Conservation (phyloP, 768 basidiomycete species). For the Tulasnella sp. region DNA sequence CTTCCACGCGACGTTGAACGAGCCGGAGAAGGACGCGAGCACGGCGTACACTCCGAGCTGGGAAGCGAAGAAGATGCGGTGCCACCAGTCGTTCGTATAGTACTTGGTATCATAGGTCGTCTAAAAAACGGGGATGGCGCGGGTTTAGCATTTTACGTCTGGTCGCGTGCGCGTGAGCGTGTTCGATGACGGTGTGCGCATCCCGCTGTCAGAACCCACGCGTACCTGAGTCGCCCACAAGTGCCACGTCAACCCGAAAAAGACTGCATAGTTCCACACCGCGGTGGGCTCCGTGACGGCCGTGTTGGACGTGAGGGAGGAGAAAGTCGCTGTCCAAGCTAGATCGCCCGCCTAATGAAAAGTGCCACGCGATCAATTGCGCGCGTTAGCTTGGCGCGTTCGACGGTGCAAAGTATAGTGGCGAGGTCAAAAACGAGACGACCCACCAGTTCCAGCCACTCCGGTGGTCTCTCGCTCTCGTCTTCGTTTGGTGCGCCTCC, state of each 20-base stretch:
- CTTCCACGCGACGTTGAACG: constrained; percentile 13
- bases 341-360: constrained; percentile 11
- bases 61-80: constrained; percentile 6
- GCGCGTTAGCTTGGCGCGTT: not conserved
- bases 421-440: not conserved
- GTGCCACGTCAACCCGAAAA: constrained; percentile 23
- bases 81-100: constrained; percentile 26
- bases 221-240: constrained; percentile 21
- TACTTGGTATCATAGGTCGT: constrained; percentile 16
- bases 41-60: not conserved
- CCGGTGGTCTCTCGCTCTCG: constrained; percentile 18
- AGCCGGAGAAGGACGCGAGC: constrained; percentile 2
- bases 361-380: not conserved
- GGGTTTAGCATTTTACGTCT: not conserved
- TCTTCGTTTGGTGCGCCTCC: not conserved
- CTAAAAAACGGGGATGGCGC: not conserved
- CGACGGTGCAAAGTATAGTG: not conserved
- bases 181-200: no score
- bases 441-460: constrained; percentile 24
- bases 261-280: constrained; percentile 23
- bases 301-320: constrained; percentile 18
- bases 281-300: not conserved
- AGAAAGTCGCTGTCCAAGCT: constrained; percentile 1
- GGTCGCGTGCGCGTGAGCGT: no score
- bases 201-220: not conserved